Percentiles rank a stretch among this genome's conserved stretches.
These are phyloP conservation scores for Boletus sensibilis DNA, from an alignment of 768 basidiomycete genomes.

Conservation along the genomic window DNA sequence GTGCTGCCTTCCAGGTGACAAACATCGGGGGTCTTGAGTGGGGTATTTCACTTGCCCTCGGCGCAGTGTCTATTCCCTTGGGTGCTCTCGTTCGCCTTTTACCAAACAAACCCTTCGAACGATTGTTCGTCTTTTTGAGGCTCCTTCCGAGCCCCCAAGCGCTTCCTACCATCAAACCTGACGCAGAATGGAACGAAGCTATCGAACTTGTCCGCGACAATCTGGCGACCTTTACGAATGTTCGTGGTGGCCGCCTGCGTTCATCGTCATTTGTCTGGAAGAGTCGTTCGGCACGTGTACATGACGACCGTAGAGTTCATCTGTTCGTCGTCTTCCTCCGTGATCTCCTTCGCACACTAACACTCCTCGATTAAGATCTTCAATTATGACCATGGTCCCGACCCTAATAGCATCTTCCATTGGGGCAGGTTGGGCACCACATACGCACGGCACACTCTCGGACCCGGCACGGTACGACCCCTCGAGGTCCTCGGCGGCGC, in stretches of 20 bases:
- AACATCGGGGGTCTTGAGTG: conserved; percentile 80
- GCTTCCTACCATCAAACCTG: conserved; percentile 62
- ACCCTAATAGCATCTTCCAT: conserved; percentile 71
- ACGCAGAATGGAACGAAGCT: conserved; percentile 73
- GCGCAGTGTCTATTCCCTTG: conserved; percentile 83
- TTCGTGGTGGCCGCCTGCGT: conserved; percentile 87
- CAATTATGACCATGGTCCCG: conserved; percentile 74
- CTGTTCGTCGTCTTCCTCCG: conserved; percentile 43
- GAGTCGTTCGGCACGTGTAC: conserved; percentile 63
- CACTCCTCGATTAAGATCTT: conserved; percentile 50
- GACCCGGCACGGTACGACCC: conserved; percentile 78
- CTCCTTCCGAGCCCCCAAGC: conserved; percentile 61
- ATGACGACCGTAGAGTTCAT: conserved; percentile 44
- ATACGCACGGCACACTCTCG: conserved; percentile 55
- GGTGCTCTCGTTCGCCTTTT: conserved; percentile 77
- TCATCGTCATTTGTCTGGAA: conserved; percentile 84
- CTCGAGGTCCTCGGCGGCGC: conserved; percentile 74
- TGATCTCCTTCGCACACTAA: conserved; percentile 11
- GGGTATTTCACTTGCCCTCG: conserved; percentile 90
- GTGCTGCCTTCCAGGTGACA: conserved; percentile 88
- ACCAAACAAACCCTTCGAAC: conserved; percentile 79
- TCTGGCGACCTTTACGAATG: conserved; percentile 72
- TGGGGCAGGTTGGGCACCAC: conserved; percentile 63
- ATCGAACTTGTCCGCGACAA: conserved; percentile 85
- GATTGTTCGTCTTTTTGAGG: conserved; percentile 49